Evolutionary conservation across 2,329 filamentous ascomycete species (phyloP), one percentile per base, ranked within the genome.

Genomic region (Mycogone perniciosa): DNA sequence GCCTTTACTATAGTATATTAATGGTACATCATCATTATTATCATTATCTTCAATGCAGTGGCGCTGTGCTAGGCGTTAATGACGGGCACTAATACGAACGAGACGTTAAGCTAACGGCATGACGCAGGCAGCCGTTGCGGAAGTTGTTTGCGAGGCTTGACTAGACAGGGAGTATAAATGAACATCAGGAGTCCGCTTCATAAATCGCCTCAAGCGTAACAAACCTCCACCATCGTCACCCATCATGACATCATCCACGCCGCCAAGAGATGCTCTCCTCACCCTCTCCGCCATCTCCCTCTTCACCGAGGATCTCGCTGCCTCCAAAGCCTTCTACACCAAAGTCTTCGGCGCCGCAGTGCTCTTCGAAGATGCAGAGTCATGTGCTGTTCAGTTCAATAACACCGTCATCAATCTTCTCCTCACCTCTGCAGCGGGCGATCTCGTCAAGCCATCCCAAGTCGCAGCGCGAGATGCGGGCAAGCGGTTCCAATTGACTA

Each of bases 371-470:
- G 50, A 54, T 42, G 40, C 44, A 13, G 54, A 54, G 33, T 51
- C 47, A 27, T 56, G 54, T 49, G 44, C 46, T 43, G 49, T 56
- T 29, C 44, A 51, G 29, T 53, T 54, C 52, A 54, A 53, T 44
- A 54, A 53, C 47, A 50, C 41, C 40, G 6, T 53, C 47, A 37
- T 54, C 26, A 56, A 54, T 29, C 47, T 53, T 9, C 48, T 54
- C 13, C 26, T 38, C 9, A 30, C 31, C 43, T 43, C 27, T 7
- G 43, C 46, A 2, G 51, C 46, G 4, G 46, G 11, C 4, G 51
- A 50, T 5, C 41, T 53, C 6, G 42, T 53, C n/a, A 31, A 31
- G 35, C 46, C 31, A 2, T 7, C 7, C 2, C 35, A 38, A 29
- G 50, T 50, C n/a, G 50, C 42, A 3, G 7, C 27, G 33, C 50